phyloP scores from a whole-genome alignment of 2,329 filamentous ascomycete species.

The Diaporthe sp. region DNA sequence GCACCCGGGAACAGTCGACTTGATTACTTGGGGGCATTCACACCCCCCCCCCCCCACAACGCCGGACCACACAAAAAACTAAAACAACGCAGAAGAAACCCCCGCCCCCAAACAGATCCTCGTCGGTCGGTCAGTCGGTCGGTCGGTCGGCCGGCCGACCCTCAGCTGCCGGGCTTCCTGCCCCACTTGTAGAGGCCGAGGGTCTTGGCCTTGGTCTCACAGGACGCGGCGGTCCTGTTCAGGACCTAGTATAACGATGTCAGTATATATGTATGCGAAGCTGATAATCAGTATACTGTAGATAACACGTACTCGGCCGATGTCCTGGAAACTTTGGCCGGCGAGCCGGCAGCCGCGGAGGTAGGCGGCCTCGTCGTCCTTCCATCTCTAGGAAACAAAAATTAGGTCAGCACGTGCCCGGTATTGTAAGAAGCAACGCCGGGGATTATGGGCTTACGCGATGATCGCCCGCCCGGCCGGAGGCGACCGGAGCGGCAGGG shows the following conservation, averaged over 20 bases:
- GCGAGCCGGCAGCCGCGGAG: neutral
- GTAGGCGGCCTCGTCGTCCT: neutral
- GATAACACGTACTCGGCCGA: neutral
- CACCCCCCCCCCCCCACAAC: neutral
- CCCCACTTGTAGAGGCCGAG: neutral
- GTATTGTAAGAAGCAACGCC: neutral
- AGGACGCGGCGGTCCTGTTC: neutral
- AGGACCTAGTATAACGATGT: neutral
- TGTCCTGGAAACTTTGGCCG: neutral
- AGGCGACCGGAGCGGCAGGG: neutral
- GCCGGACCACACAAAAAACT: neutral
- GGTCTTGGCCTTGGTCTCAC: constrained; percentile 2
- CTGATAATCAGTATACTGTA: neutral
- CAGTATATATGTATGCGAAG: neutral
- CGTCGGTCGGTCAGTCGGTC: neutral
- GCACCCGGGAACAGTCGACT: neutral
- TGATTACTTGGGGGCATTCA: neutral
- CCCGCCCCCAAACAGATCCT: neutral
- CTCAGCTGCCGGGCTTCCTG: neutral
- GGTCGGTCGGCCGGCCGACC: neutral
- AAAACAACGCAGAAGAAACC: neutral
- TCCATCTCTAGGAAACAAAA: neutral
- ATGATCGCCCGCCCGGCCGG: neutral
- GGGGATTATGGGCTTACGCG: neutral
- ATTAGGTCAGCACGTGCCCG: neutral